Evolutionary conservation across 495 filamentous ascomycete genomes (phyloP), one percentile per base, ranked within the genome.

Genomic region (Penicillium canescens): DNA sequence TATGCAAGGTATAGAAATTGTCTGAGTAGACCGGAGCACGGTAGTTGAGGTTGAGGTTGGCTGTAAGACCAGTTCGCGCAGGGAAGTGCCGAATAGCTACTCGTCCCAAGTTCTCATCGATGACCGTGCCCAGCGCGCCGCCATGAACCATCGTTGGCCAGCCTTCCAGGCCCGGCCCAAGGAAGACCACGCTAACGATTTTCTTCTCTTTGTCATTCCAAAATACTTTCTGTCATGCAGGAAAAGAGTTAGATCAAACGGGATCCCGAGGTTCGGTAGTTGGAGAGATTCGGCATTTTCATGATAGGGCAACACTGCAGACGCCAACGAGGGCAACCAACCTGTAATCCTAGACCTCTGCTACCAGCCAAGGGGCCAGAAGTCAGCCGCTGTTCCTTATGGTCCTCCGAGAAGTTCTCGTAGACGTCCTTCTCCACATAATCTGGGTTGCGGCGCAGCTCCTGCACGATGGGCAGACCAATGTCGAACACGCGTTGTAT

Each of bases 101-200:
- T 12, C 73, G 72, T 38, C 71, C 73, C 18, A 78, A 57, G 37
- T 70, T 66, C 58, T 95, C 90, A 65, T 90, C 87, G 31, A 92
- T 66, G 7, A 91, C 62, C 0, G 87, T 91, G 4, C 84, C 89
- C 35, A 90, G 75, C 3, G 78, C 76, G 14, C 90, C 90, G 14
- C 90, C 90, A 70, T 95, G 90, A 46, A 87, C 83, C 18, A 91
- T 73, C 2, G 80, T 81, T n/a, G 88, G 89, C 87, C 87, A 92
- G 2, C 90, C 89, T 31, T 82, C 73, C 18, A 85, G 61, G 12
- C 74, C 82, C 1, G 64, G 41, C 28, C 90, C 90, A 37, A 93
- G 80, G 64, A 72, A 87, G 14, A 92, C 72, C 13, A 93, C 66
- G 50, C 70, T 78, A 36, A 81, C 54, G 4, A 79, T 55, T 52